Conservation (phyloP, 108 stramenopile species). For the Nitzschia putrida region DNA sequence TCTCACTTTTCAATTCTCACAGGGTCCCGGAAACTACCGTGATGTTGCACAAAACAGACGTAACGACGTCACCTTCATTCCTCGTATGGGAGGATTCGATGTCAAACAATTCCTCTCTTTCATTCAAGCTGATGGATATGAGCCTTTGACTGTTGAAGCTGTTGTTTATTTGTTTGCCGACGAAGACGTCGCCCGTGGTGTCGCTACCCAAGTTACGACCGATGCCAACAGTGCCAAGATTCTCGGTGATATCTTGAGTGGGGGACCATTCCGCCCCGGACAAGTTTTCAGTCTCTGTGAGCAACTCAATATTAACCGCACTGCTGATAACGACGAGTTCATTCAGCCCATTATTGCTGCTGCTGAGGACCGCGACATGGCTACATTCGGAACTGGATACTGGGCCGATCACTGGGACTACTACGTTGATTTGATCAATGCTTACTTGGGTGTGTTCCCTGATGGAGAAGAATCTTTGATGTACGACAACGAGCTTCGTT, state of each 20-base stretch:
- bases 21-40: slow-evolving; percentile 95
- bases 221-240: slow-evolving; percentile 64
- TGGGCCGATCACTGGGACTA: slow-evolving; percentile 92
- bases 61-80: slow-evolving; percentile 87
- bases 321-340: slow-evolving; percentile 57
- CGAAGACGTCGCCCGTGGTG: slow-evolving; percentile 49
- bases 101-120: slow-evolving; percentile 87
- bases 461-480: slow-evolving; percentile 89
- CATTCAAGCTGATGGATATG: slow-evolving; percentile 96
- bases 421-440: slow-evolving; percentile 89
- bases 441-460: slow-evolving; percentile 91
- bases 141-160: slow-evolving; percentile 94
- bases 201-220: slow-evolving; percentile 56
- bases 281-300: slow-evolving; percentile 87
- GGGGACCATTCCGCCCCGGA: slow-evolving; percentile 91
- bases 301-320: slow-evolving; percentile 62
- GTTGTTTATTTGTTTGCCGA: slow-evolving; percentile 72
- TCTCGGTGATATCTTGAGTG: slow-evolving; percentile 60
- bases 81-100: slow-evolving; percentile 86
- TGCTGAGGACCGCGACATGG: slow-evolving; percentile 76
- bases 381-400: slow-evolving; percentile 82
- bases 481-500: slow-evolving; percentile 85
- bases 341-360: slow-evolving; percentile 72
- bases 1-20: slow-evolving; percentile 1
- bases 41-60: slow-evolving; percentile 96